Conservation (phyloP, 768 basidiomycete genomes). For the Melanogaster broomeanus region DNA sequence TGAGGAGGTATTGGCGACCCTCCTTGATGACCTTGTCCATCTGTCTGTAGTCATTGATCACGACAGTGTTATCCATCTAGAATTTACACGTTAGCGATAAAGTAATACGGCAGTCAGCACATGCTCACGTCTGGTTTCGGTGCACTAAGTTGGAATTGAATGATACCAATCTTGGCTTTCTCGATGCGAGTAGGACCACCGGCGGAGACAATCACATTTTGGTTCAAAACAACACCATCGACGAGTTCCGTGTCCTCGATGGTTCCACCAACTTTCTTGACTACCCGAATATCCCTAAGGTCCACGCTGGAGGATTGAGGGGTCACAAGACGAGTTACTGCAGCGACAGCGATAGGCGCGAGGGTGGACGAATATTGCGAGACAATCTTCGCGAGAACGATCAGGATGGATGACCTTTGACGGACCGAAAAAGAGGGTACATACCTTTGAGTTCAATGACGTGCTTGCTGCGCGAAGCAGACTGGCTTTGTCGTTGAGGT, state of each 20-base stretch:
- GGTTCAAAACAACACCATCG: conserved; percentile 96
- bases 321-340: conserved; percentile 89
- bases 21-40: conserved; percentile 99
- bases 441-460: conserved; percentile 92
- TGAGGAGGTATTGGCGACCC: conserved; percentile 95
- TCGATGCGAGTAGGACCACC: conserved; percentile 95
- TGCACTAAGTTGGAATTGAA: conserved; percentile 97
- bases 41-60: conserved; percentile 98
- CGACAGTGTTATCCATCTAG: conserved; percentile 99
- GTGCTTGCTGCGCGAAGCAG: conserved; percentile 93
- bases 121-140: conserved; percentile 92
- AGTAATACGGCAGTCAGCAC: neutral
- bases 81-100: conserved; percentile 1
- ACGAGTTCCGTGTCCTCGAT: conserved; percentile 98
- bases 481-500: conserved; percentile 82
- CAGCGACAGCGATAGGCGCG: conserved; percentile 98
- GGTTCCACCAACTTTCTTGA: conserved; percentile 98
- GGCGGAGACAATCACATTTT: conserved; percentile 87
- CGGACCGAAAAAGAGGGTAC: conserved; percentile 8
- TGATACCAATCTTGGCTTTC: conserved; percentile 97
- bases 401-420: conserved; percentile 5
- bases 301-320: conserved; percentile 93
- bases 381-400: conserved; percentile 67
- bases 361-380: conserved; percentile 98
- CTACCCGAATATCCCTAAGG: conserved; percentile 91